Evolutionary conservation across 2,329 filamentous ascomycete species (phyloP), one percentile per base, ranked within the genome.

Genomic region (Scytalidium sp.): DNA sequence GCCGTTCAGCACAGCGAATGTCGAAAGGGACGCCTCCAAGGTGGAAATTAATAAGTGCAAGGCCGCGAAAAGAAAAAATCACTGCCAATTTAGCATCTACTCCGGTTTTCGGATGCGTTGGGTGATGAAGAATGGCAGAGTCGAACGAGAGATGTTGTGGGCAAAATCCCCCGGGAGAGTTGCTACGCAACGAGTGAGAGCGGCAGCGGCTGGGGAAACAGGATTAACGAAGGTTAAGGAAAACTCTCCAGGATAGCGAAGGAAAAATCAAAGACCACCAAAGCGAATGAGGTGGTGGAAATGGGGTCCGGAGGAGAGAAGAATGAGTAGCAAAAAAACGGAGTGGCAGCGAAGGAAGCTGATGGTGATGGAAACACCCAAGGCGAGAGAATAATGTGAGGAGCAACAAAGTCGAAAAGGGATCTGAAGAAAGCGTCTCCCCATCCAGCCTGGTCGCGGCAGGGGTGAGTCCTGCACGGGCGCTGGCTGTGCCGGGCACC

Each of bases 221-320:
- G 52, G 32, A 41, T 43, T 52, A 53, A 51, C 46, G 47, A 46
- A 44, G 47, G 39, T 44, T 50, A 55, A 52, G 50, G 53, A 50
- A 47, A 53, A 46, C 23, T 36, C 32, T 5, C 22, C 51, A 50
- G 22, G 47, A 47, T 51, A 52, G 44, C 43, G 43, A 51, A 55
- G 45, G 51, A 55, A 46, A 46, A 48, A 63, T 32, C 42, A 53
- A 63, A 70, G 70, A 64, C 70, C 73, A 74, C 75, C 75, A 75
- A 71, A 83, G 74, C 80, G 80, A 84, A 73, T 79, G 81, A 82
- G 73, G 73, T 70, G 70, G 70, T 50, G 47, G 20, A 39, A 39
- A 49, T 19, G 44, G 51, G 32, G 32, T 10, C 13, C 13, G 32
- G 25, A 55, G 60, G 53, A 53, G 51, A 52, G 54, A 51, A 58